Percentiles rank a stretch among this genome's conserved stretches.
Conservation (phyloP, 2,329 filamentous ascomycete species). For the Trichoderma arundinaceum region DNA sequence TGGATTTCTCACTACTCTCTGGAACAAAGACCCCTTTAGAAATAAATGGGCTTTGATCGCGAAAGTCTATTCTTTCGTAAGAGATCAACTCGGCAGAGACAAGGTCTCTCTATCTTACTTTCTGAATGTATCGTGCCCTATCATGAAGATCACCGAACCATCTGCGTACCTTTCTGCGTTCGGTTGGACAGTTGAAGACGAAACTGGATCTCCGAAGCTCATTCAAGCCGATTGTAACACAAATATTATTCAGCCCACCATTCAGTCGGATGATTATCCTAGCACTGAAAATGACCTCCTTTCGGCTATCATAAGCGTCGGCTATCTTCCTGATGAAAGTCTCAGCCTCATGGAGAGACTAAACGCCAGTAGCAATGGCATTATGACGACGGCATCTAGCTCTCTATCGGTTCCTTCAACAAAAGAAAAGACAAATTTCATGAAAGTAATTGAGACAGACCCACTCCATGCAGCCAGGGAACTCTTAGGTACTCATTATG, state of each 20-base stretch:
- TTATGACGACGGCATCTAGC: constrained; percentile 38
- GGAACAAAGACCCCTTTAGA: constrained; percentile 56
- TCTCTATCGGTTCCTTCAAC: constrained; percentile 31
- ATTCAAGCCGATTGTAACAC: constrained; percentile 32
- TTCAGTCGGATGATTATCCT: constrained; percentile 33
- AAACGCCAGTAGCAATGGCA: constrained; percentile 36
- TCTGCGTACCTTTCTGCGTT: constrained; percentile 52
- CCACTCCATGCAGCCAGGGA: constrained; percentile 35
- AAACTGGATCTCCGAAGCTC: constrained; percentile 36
- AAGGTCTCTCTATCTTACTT: constrained; percentile 55
- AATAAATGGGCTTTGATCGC: constrained; percentile 59
- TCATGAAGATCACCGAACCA: constrained; percentile 54
- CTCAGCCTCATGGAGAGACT: constrained; percentile 37
- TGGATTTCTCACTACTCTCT: constrained; percentile 54
- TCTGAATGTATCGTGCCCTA: constrained; percentile 51
- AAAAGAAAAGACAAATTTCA: constrained; percentile 35
- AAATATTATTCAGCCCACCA: neutral
- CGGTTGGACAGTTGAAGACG: constrained; percentile 51
- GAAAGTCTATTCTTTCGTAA: constrained; percentile 60
- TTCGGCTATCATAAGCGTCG: constrained; percentile 35
- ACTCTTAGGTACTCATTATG: constrained; percentile 35
- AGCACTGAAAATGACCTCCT: constrained; percentile 42
- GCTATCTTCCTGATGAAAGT: constrained; percentile 39
- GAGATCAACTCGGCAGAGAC: constrained; percentile 55
- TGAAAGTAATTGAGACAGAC: constrained; percentile 34